These are phyloP conservation scores for Fomes fomentarius DNA, from an alignment of 1,284 basidiomycete species.

Conservation along the genomic window DNA sequence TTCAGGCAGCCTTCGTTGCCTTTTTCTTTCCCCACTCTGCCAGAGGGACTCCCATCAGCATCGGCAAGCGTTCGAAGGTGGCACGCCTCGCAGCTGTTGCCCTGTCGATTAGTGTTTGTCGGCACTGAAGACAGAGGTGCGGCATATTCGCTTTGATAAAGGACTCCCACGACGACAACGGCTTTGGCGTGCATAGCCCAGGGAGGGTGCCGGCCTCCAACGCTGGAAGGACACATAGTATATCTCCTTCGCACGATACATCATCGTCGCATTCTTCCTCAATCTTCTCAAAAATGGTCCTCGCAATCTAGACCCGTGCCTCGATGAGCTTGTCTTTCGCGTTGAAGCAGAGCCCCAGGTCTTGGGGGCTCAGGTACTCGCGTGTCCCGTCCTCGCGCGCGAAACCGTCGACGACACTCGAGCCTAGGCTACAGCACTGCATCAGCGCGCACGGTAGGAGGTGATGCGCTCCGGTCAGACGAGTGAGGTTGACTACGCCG, in stretches of 20 bases:
- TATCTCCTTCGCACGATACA: neutral
- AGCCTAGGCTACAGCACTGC: neutral
- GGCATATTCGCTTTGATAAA: neutral
- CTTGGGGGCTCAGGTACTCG: neutral
- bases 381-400: neutral
- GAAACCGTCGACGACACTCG: neutral
- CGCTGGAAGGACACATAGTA: too few relatives aligned
- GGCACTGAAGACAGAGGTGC: neutral
- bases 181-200: neutral
- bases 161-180: neutral
- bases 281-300: neutral
- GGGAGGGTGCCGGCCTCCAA: neutral
- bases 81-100: neutral
- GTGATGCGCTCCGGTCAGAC: neutral
- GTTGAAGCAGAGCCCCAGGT: constrained; percentile 8
- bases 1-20: neutral
- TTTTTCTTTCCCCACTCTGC: neutral
- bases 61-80: neutral
- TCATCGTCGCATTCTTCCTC: neutral
- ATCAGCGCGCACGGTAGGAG: constrained; percentile 2
- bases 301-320: neutral
- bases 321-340: neutral
- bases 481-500: constrained; percentile 4
- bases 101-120: neutral
- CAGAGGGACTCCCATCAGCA: neutral